Conservation (phyloP, 345 rosid species). For the Citrus mangshanensis region DNA sequence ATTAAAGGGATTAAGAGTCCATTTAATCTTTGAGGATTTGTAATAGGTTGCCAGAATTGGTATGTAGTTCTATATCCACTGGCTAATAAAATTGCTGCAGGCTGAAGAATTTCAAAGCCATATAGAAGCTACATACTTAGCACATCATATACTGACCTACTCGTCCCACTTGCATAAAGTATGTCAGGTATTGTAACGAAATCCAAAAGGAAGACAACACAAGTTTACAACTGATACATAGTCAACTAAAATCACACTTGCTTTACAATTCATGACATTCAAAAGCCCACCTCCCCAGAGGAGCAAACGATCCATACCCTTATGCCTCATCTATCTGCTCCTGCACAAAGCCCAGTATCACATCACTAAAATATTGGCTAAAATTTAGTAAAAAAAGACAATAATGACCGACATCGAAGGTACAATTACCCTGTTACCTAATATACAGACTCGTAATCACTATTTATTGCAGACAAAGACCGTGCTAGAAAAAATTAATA, state of each 20-base stretch:
- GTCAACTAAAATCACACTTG: background rate
- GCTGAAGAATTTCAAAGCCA: background rate
- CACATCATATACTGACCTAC: background rate
- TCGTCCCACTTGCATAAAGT: background rate
- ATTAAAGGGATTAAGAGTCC: background rate
- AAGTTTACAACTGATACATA: background rate
- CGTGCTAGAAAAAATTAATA: background rate
- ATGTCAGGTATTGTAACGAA: background rate
- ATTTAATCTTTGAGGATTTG: background rate
- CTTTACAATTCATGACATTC: conserved; percentile 12
- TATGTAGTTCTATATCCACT: background rate
- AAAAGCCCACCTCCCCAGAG: conserved; percentile 17
- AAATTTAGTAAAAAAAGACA: background rate
- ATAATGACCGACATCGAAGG: background rate
- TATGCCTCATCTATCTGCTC: conserved; percentile 52
- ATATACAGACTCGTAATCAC: background rate
- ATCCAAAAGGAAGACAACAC: background rate
- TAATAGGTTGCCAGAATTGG: background rate
- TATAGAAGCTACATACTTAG: background rate
- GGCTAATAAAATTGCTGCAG: background rate
- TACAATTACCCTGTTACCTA: background rate
- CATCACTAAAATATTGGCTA: background rate
- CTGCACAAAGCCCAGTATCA: conserved; percentile 21
- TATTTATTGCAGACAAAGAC: background rate
- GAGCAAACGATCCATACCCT: conserved; percentile 8